Evolutionary conservation across 345 rosid species (phyloP).

Genomic region (Cardiospermum halicacabum): DNA sequence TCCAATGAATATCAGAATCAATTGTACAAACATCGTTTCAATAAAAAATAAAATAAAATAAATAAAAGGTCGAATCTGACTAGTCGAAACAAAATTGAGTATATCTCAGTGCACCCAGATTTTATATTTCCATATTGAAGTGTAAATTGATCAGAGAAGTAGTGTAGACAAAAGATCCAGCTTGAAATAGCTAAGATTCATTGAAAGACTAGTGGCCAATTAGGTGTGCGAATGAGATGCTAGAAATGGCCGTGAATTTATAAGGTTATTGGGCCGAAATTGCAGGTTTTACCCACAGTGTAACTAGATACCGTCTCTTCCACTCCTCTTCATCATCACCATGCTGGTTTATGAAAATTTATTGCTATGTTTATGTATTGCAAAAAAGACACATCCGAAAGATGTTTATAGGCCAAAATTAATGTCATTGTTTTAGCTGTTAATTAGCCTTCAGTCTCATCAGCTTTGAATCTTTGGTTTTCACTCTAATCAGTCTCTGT

Average conservation of each 20-base stretch:
- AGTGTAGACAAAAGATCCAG: conserved; percentile 37
- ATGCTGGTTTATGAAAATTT: conserved; percentile 1
- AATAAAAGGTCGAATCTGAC: neutral
- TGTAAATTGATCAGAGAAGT: conserved; percentile 5
- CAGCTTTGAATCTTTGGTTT: neutral
- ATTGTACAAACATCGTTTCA: conserved; percentile 4
- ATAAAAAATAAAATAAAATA: neutral
- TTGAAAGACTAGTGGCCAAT: conserved; percentile 30
- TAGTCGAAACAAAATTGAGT: neutral
- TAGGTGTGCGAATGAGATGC: conserved; percentile 22
- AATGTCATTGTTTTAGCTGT: neutral
- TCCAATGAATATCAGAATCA: neutral
- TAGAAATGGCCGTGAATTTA: conserved; percentile 17
- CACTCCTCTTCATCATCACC: conserved; percentile 16
- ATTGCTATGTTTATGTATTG: conserved; percentile 16
- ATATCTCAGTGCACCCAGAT: conserved; percentile 12
- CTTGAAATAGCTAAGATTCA: conserved; percentile 26
- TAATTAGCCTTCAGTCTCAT: conserved; percentile 9
- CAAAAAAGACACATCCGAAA: conserved; percentile 9
- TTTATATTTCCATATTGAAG: conserved; percentile 14
- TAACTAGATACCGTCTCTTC: conserved; percentile 29
- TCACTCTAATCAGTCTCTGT: conserved; percentile 7
- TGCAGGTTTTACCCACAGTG: conserved; percentile 36
- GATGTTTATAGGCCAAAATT: neutral
- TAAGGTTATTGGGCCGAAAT: conserved; percentile 31